Percentiles rank a stretch among this genome's conserved stretches.
Conservation (phyloP, 2,329 filamentous ascomycete species). For the Trichoderma harzianum region DNA sequence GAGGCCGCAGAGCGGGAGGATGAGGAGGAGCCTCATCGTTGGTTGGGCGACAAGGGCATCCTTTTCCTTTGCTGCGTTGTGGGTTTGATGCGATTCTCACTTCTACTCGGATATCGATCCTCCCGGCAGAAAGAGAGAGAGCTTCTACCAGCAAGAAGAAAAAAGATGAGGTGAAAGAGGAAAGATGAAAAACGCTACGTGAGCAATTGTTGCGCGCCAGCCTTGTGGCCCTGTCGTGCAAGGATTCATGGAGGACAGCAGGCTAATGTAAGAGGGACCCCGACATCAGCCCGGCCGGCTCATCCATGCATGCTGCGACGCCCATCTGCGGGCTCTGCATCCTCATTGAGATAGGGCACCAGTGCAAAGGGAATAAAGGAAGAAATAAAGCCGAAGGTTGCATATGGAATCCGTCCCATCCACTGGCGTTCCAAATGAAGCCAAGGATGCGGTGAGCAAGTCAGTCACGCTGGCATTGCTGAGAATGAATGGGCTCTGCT, state of each 20-base stretch:
- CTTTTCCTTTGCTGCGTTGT: background rate
- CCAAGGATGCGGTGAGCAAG: background rate
- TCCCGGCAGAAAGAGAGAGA: background rate
- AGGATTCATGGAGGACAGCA: background rate
- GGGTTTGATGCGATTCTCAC: background rate
- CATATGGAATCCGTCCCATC: background rate
- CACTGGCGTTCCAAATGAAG: background rate
- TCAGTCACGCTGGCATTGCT: background rate
- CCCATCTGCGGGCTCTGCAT: background rate
- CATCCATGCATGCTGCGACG: background rate
- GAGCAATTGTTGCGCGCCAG: background rate
- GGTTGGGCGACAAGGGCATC: constrained; percentile 2
- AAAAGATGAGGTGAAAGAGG: background rate
- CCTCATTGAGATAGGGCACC: constrained; percentile 4
- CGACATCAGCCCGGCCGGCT: background rate
- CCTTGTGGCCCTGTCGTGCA: background rate
- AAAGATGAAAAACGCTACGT: background rate
- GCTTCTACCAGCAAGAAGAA: background rate
- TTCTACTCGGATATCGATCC: background rate
- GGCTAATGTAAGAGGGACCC: background rate
- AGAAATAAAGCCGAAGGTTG: background rate
- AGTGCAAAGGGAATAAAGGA: background rate
- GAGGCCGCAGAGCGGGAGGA: background rate
- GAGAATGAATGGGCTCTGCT: background rate
- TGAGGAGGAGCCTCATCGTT: constrained; percentile 14